Conservation (phyloP, 805 yeast genomes). For the Ogataea pini region DNA sequence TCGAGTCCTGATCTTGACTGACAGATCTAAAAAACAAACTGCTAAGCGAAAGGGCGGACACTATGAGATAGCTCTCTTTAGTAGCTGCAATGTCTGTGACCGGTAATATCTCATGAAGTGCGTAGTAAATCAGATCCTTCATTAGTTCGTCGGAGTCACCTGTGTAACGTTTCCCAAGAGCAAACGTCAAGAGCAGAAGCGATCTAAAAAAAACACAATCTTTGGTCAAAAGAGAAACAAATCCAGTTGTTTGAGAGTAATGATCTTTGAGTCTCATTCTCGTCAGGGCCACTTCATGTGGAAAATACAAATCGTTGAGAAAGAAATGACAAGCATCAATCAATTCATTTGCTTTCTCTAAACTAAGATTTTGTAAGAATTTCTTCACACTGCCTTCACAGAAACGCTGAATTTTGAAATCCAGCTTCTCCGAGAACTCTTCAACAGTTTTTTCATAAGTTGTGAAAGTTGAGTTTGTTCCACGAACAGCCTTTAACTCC, state of each 20-base stretch:
- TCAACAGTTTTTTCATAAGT: neutral
- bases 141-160: conserved; percentile 20
- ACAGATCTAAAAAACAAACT: conserved; percentile 28
- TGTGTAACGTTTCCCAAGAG: conserved; percentile 27
- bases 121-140: conserved; percentile 19
- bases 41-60: conserved; percentile 24
- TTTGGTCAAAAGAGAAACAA: conserved; percentile 12
- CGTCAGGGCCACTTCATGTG: conserved; percentile 24
- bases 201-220: conserved; percentile 22
- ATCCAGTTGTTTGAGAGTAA: conserved; percentile 16
- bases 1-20: conserved; percentile 28
- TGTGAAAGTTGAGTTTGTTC: too few relatives aligned
- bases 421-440: neutral
- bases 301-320: conserved; percentile 27
- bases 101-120: conserved; percentile 24
- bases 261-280: conserved; percentile 17
- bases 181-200: conserved; percentile 23
- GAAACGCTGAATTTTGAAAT: neutral
- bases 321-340: conserved; percentile 25
- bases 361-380: conserved; percentile 14
- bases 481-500: conserved; percentile 5
- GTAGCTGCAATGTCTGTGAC: conserved; percentile 14
- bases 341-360: conserved; percentile 19
- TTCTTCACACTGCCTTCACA: conserved; percentile 8
- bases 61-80: conserved; percentile 19